Evolutionary conservation across 148 eudicot genomes (phyloP).

Genomic region (Tetragonia tetragonoides): DNA sequence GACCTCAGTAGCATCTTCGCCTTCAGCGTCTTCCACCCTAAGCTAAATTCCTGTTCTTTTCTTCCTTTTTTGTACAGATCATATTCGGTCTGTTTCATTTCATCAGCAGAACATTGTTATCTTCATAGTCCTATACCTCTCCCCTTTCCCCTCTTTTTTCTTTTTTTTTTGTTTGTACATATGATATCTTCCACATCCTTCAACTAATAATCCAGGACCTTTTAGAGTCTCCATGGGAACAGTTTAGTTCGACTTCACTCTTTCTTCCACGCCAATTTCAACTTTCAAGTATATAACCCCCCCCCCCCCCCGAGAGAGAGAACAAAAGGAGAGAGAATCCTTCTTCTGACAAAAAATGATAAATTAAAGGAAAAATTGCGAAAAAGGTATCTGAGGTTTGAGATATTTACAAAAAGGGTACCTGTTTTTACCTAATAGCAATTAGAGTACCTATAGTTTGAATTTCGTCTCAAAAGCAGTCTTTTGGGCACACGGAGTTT

Average conservation of each 20-base stretch:
- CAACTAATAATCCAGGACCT: slow-evolving; percentile 23
- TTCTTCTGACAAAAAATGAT: no score
- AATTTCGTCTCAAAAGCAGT: no score
- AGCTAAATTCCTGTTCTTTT: neutral
- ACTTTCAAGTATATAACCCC: neutral
- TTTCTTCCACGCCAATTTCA: neutral
- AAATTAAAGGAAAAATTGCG: no score
- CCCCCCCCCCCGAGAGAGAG: neutral
- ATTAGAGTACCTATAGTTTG: no score
- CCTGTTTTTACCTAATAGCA: no score
- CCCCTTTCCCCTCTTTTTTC: neutral
- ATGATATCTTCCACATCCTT: slow-evolving; percentile 11
- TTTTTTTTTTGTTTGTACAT: slow-evolving; percentile 17
- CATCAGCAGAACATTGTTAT: slow-evolving; percentile 11
- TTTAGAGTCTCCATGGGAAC: slow-evolving; percentile 7
- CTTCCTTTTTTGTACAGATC: slow-evolving; percentile 15
- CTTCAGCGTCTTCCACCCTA: slow-evolving; percentile 18
- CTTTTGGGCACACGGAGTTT: no score
- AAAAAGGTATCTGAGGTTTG: no score
- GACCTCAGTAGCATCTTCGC: slow-evolving; percentile 47
- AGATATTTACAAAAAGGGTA: no score
- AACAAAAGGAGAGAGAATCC: no score
- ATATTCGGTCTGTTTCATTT: slow-evolving; percentile 17
- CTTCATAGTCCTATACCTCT: neutral
- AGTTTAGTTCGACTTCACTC: neutral